Evolutionary conservation across 1,284 basidiomycete species (phyloP), one percentile per base, ranked within the genome.

Genomic region (Leccinum griseonigrum): DNA sequence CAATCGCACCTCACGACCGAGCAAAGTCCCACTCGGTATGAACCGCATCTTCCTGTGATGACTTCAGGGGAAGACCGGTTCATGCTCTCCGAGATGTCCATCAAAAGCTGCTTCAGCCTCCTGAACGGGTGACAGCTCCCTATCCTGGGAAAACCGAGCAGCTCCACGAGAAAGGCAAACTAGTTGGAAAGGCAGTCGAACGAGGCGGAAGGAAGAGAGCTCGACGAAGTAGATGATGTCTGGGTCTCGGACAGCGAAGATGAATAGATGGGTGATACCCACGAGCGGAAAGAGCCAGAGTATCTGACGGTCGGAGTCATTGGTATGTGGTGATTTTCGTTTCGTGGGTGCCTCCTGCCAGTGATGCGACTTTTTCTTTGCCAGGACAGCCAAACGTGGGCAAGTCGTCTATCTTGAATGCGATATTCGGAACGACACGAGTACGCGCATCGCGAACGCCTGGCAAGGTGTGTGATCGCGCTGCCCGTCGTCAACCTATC

Each of bases 341-440:
- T 14, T 29, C 59, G 36, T 22, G 32, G 76, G 31, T 36, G 22
- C 16, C 11, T 54, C 22, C 22, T 22, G 22, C 22, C 22, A 26
- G 29, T 52, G 31, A 50, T 52, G 22, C 22, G 51, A 52, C 57
- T 52, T 51, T 28, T 54, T 40, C 26, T 62, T 48, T 60, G 5
- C n/a, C 64, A 92, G 91, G 92, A 10, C 94, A 97, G 71, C 95
- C 95, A 9, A 97, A 97, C 71, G 94, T 97, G 36, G 95, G 95
- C 31, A 98, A 98, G 73, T 94, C 91, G 0, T 94, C 92, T 1
- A 77, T 97, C 2, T 76, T 98, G 52, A 98, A 98, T 71, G 95
- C 95, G 0, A 77, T 98, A 3, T 91, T 98, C 66, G 94, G 93
- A 13, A 79, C 80, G n/a, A 84, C 83, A 56, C 90, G 86, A 71